Evolutionary conservation across 2,329 filamentous ascomycete species (phyloP).

Genomic region (Magnaporthales sp.): DNA sequence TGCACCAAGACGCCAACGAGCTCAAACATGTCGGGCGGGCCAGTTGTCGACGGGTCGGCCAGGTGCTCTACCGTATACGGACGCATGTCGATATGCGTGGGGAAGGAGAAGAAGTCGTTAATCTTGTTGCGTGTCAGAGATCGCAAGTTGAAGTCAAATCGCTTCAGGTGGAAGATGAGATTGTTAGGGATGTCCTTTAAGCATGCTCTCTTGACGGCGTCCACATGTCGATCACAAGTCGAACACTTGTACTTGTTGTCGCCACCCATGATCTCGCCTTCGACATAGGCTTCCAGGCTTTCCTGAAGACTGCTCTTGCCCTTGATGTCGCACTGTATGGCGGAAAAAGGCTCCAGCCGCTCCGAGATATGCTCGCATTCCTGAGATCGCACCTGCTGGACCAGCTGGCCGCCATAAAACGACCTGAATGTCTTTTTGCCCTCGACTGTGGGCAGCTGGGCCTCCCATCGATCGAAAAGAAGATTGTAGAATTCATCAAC

Average conservation of each 20-base stretch:
- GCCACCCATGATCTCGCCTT: slow-evolving; percentile 93
- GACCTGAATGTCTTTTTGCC: slow-evolving; percentile 66
- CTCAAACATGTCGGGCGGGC: slow-evolving; percentile 71
- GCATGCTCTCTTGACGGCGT: slow-evolving; percentile 88
- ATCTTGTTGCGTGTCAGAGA: slow-evolving; percentile 82
- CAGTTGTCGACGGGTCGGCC: slow-evolving; percentile 47
- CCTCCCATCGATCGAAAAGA: slow-evolving; percentile 85
- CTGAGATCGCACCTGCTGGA: slow-evolving; percentile 92
- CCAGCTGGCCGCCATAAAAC: slow-evolving; percentile 85
- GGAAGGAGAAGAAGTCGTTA: slow-evolving; percentile 91
- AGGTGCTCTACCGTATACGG: slow-evolving; percentile 85
- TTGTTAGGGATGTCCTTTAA: slow-evolving; percentile 90
- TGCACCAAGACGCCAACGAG: slow-evolving; percentile 94
- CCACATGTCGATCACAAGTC: slow-evolving; percentile 77
- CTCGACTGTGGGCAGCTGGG: slow-evolving; percentile 59
- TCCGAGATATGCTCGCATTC: slow-evolving; percentile 94
- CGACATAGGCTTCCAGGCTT: slow-evolving; percentile 89
- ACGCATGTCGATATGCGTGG: slow-evolving; percentile 72
- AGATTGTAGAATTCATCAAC: slow-evolving; percentile 97
- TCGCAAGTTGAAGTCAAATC: slow-evolving; percentile 73
- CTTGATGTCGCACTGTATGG: slow-evolving; percentile 93
- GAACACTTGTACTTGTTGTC: slow-evolving; percentile 99
- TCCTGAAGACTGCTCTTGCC: slow-evolving; percentile 78
- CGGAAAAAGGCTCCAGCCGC: slow-evolving; percentile 80
- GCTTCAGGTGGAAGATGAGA: slow-evolving; percentile 88